These are phyloP conservation scores for Irpex sp. DNA, from an alignment of 1,284 basidiomycete species.

Conservation along the genomic window DNA sequence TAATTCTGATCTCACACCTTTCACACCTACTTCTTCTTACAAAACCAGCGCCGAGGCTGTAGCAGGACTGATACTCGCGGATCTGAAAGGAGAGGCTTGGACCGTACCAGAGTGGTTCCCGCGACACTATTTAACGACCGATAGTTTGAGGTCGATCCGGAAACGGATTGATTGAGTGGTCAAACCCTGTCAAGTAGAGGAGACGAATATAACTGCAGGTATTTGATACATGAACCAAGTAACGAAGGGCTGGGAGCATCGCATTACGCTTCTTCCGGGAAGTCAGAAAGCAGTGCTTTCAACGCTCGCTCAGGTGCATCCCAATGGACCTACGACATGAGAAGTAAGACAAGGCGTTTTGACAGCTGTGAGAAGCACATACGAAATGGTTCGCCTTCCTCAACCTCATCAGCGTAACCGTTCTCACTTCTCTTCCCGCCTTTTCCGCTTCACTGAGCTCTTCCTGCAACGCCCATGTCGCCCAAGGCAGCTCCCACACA, in stretches of 20 bases:
- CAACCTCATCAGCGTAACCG: conserved; percentile 22
- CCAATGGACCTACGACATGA: conserved; percentile 21
- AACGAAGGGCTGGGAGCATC: too few species aligned
- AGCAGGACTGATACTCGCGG: conserved; percentile 69
- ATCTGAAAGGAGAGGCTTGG: conserved; percentile 59
- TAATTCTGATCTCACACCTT: neutral
- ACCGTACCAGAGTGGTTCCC: conserved; percentile 70
- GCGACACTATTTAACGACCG: conserved; percentile 60
- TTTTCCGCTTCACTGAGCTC: conserved; percentile 22
- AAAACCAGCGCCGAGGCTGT: conserved; percentile 69
- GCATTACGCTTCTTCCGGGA: conserved; percentile 2
- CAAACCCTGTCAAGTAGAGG: too few species aligned
- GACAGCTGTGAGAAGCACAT: neutral
- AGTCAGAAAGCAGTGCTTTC: conserved; percentile 10
- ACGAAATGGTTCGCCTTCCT: conserved; percentile 33
- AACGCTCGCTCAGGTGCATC: conserved; percentile 24
- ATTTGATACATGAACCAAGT: too few species aligned
- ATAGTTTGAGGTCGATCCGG: neutral
- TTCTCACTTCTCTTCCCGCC: conserved; percentile 16
- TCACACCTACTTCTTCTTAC: neutral
- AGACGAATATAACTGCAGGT: too few species aligned
- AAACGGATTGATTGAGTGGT: too few species aligned
- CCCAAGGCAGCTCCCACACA: conserved; percentile 26
- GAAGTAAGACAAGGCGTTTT: too few species aligned
- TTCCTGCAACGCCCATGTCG: conserved; percentile 20